Base-by-base conservation (phyloP, 208 protist species). In the Trypanosoma boissoni region DNA sequence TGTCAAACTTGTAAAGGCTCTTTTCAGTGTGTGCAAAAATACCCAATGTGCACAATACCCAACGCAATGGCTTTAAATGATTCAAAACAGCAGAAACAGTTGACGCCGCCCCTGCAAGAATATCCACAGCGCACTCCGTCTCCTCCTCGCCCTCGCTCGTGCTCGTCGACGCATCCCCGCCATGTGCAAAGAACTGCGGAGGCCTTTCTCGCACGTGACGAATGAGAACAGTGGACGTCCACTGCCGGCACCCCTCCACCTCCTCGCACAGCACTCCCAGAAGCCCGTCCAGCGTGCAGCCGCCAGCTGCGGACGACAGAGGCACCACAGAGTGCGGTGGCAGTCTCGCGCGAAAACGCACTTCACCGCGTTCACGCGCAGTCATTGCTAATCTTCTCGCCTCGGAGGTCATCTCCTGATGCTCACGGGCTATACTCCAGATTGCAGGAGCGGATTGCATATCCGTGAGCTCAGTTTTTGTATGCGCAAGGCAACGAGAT, bases 321-420 rank as follows among this genome's bases (percentile, higher is more conserved):
- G n/a, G n/a, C n/a, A n/a, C n/a, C n/a, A n/a, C n/a, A n/a, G n/a
- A n/a, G n/a, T 41, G 4, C 21, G 23, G 31, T 1, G 34, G n/a
- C 29, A 52, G 4, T 21, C 34, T 44, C 0, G 54, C 43, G 27
- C 63, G 63, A 14, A 52, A 45, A 20, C 63, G 43, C 28, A 69
- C n/a, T 42, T 69, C 63, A 23, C 54, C 63, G 27, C 63, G 63
- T 14, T 69, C 44, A 23, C 45, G 16, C 8, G 63, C 63, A 36
- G 60, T 37, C 24, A 56, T 42, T 7, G 54, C 54, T 3, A 69
- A 45, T 46, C 29, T 14, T 43, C 50, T 61, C 16, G 63, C 55
- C 14, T 69, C 54, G 24, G 32, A 9, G 7, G 53, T 69, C 8
- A 69, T 49, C 0, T 12, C 27, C 18, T 44, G 26, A 34, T 69